Evolutionary conservation across 2,329 filamentous ascomycete species (phyloP), one percentile per base, ranked within the genome.

Genomic region (Claviceps monticola): DNA sequence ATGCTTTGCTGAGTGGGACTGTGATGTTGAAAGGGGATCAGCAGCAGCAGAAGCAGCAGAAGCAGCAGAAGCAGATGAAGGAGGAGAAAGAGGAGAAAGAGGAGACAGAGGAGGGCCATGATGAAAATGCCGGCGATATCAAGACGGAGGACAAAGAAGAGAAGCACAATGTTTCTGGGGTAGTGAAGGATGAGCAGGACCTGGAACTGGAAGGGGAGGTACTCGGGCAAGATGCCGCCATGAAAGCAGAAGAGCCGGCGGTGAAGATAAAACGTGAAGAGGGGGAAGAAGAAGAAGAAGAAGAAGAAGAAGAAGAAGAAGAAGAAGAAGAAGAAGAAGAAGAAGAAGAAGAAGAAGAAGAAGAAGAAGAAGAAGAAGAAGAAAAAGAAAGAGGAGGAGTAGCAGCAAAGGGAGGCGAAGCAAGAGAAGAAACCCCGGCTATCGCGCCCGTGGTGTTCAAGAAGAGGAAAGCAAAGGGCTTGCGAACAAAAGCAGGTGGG

Each of bases 391-490:
- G 3, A 4, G 14, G 8, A 34, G 5, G 16, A 7, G n/a, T 19
- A 46, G 7, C 9, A 19, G 48, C 74, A 78, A 54, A 64, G 60
- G 4, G 61, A 56, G 2, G 29, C 9, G 9, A 34, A 11, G 29
- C 29, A 34, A 34, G 11, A 11, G 57, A 48, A 16, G 50, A 49
- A 8, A 26, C n/a, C 5, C 45, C 60, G 5, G 62, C 56, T 0
- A 34, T 63, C 2, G 61, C 71, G 11, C 72, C 76, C 2, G 75
- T 88, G 2, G 71, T 88, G 3, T 93, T 91, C 68, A 91, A 90
- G 69, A 90, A 89, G 70, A 73, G 86, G 51, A 91, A 88, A 62
- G 73, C 80, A 14, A 84, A 82, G 70, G 78, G 74, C 49, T 72
- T 82, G 38, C 75, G 80, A 19, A 76, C 82, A 58, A 82, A 34